Percentiles rank a stretch among this genome's conserved stretches.
These are phyloP conservation scores for Hylodesmum podocarpum DNA, from an alignment of 306 rosid genomes.

Conservation along the genomic window DNA sequence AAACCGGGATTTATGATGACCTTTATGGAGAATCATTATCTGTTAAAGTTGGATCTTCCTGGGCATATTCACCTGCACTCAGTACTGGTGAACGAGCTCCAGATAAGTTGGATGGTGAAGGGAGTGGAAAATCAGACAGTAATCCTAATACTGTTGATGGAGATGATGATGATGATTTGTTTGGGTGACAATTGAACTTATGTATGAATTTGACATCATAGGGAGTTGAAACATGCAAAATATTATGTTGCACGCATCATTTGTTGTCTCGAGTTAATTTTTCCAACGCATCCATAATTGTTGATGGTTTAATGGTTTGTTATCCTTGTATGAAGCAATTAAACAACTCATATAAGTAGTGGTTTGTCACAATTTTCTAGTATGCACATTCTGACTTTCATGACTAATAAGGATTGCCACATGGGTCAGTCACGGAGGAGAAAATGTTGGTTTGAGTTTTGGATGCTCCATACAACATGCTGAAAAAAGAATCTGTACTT, in stretches of 20 bases:
- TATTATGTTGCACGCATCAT: slow-evolving; percentile 33
- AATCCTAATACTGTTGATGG: slow-evolving; percentile 48
- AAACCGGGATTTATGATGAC: slow-evolving; percentile 81
- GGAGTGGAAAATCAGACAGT: slow-evolving; percentile 46
- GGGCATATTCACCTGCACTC: slow-evolving; percentile 71
- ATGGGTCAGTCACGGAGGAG: not conserved
- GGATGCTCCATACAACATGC: too few relatives aligned
- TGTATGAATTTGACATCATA: slow-evolving; percentile 36
- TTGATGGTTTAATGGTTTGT: slow-evolving; percentile 16
- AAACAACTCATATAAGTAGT: not conserved
- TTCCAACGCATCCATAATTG: slow-evolving; percentile 37
- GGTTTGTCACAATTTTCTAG: slow-evolving; percentile 7
- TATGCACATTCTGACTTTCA: not conserved
- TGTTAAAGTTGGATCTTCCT: slow-evolving; percentile 84
- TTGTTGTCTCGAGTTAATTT: slow-evolving; percentile 32
- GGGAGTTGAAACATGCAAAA: slow-evolving; percentile 39
- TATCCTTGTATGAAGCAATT: not conserved
- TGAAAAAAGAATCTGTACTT: too few relatives aligned
- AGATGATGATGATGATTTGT: slow-evolving; percentile 79
- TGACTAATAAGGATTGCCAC: not conserved
- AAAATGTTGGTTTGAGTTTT: not conserved
- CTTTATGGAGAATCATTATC: slow-evolving; percentile 86
- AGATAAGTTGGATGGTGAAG: slow-evolving; percentile 47
- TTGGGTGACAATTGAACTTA: slow-evolving; percentile 60
- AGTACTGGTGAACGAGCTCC: slow-evolving; percentile 41